A percentile compares a stretch with the other conserved stretches of the same genome.
These are phyloP conservation scores for Phytopythium chamaehyphon DNA, from an alignment of 352 stramenopile genomes.

Conservation along the genomic window DNA sequence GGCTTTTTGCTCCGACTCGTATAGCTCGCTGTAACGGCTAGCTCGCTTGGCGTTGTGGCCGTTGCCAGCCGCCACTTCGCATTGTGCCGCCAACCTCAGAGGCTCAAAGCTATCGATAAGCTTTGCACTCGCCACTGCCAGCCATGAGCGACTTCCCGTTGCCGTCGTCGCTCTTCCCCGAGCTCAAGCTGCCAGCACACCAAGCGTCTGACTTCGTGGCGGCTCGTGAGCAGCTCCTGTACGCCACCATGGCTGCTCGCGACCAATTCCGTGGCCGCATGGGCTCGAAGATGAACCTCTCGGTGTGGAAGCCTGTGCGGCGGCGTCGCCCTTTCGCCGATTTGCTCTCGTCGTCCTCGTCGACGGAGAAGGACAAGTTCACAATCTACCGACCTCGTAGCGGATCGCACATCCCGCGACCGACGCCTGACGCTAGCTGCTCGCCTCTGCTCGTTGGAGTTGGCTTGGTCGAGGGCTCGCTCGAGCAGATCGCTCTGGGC, in stretches of 20 bases:
- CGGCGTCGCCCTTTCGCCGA: constrained; percentile 5
- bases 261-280: constrained; percentile 15
- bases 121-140: constrained; percentile 5
- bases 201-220: constrained; percentile 26
- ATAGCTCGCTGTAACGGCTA: too few species aligned
- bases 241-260: constrained; percentile 21
- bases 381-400: constrained; percentile 24
- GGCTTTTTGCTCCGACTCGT: too few species aligned
- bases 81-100: not conserved
- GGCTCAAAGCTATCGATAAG: not conserved
- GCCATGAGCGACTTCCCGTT: constrained; percentile 18
- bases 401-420: constrained; percentile 1
- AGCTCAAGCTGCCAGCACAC: constrained; percentile 28
- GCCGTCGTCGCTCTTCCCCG: constrained; percentile 27
- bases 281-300: constrained; percentile 18
- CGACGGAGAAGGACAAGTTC: constrained; percentile 14
- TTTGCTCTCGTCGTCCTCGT: constrained; percentile 17
- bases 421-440: constrained; percentile 1
- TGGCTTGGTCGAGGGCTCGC: constrained; percentile 18
- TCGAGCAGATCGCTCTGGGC: constrained; percentile 37
- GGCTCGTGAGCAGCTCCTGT: constrained; percentile 22
- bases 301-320: constrained; percentile 21
- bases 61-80: too few species aligned
- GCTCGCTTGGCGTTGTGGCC: too few species aligned
- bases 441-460: constrained; percentile 30